A percentile compares a stretch with the other conserved stretches of the same genome.
Evolutionary conservation across 495 filamentous ascomycete species (phyloP).

Genomic region (Penicillium cinerascens): DNA sequence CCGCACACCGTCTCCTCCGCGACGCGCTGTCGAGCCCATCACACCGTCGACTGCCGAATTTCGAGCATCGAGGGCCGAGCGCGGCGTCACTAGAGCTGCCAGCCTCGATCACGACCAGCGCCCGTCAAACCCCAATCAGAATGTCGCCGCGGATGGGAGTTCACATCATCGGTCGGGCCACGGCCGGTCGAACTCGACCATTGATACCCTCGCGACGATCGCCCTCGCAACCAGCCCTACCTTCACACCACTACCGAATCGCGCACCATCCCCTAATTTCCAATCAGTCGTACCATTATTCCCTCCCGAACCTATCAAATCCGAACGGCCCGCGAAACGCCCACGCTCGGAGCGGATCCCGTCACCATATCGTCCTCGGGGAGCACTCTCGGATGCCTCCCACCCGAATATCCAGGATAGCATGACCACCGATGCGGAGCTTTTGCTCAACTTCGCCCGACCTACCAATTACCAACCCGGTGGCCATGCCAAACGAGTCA

Average conservation of each 20-base stretch:
- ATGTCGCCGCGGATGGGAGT: conserved; percentile 15
- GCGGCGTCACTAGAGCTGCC: conserved; percentile 24
- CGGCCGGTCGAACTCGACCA: conserved; percentile 47
- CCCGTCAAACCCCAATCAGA: conserved; percentile 18
- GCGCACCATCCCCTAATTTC: conserved; percentile 31
- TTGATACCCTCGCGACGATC: conserved; percentile 54
- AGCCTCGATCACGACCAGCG: conserved; percentile 30
- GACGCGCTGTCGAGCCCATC: conserved; percentile 52
- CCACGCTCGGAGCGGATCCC: conserved; percentile 54
- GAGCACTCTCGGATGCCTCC: conserved; percentile 42
- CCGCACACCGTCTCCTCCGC: conserved; percentile 54
- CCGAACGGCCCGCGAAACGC: conserved; percentile 57
- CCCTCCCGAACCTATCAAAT: conserved; percentile 24
- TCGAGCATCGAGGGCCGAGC: conserved; percentile 33
- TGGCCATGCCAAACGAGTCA: conserved; percentile 32
- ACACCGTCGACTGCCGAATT: conserved; percentile 41
- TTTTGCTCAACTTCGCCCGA: conserved; percentile 47
- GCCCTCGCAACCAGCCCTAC: conserved; percentile 50
- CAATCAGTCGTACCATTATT: conserved; percentile 32
- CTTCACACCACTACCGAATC: conserved; percentile 36
- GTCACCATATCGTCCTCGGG: conserved; percentile 42
- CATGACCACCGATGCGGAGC: conserved; percentile 52
- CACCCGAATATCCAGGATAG: conserved; percentile 39
- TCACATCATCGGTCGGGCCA: conserved; percentile 40
- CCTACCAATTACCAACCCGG: conserved; percentile 36